These are phyloP conservation scores for Francoa sonchifolia DNA, from an alignment of 441 rosid genomes.

Conservation along the genomic window DNA sequence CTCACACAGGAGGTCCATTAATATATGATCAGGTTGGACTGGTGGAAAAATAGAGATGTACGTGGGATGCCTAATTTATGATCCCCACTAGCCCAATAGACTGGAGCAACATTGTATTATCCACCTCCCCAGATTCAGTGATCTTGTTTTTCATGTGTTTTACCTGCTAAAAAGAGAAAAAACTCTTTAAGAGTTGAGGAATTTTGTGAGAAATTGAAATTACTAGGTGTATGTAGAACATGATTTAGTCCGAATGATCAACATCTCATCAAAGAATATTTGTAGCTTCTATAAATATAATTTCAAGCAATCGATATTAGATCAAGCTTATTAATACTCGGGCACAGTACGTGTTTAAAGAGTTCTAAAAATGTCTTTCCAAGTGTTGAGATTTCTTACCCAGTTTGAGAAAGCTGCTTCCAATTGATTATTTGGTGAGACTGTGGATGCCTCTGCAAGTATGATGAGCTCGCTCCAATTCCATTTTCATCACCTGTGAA, in stretches of 20 bases:
- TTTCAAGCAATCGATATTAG: too few relatives aligned
- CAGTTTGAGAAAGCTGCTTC: slow-evolving; percentile 85
- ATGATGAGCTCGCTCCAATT: slow-evolving; percentile 57
- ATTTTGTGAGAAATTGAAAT: too few relatives aligned
- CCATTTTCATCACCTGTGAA: slow-evolving; percentile 65
- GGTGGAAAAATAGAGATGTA: slow-evolving; percentile 2
- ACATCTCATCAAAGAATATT: too few relatives aligned
- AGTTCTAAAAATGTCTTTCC: too few relatives aligned
- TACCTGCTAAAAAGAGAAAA: slow-evolving; percentile 26
- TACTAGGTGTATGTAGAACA: neutral
- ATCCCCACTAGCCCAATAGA: slow-evolving; percentile 8
- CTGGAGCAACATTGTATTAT: slow-evolving; percentile 10
- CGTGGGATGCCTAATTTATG: too few relatives aligned
- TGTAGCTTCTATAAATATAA: too few relatives aligned
- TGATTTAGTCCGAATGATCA: too few relatives aligned
- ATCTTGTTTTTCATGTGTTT: slow-evolving; percentile 8
- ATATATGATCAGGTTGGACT: slow-evolving; percentile 17
- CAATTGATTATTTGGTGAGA: slow-evolving; percentile 73
- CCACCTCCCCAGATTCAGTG: slow-evolving; percentile 13
- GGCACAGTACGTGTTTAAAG: too few relatives aligned
- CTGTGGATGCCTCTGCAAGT: slow-evolving; percentile 70
- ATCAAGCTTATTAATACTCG: too few relatives aligned
- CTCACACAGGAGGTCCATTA: slow-evolving; percentile 5
- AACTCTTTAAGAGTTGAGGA: neutral
- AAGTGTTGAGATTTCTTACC: slow-evolving; percentile 41